Evolutionary conservation across 306 rosid species (phyloP), one percentile per base, ranked within the genome.

Genomic region (Nissolia schottii): DNA sequence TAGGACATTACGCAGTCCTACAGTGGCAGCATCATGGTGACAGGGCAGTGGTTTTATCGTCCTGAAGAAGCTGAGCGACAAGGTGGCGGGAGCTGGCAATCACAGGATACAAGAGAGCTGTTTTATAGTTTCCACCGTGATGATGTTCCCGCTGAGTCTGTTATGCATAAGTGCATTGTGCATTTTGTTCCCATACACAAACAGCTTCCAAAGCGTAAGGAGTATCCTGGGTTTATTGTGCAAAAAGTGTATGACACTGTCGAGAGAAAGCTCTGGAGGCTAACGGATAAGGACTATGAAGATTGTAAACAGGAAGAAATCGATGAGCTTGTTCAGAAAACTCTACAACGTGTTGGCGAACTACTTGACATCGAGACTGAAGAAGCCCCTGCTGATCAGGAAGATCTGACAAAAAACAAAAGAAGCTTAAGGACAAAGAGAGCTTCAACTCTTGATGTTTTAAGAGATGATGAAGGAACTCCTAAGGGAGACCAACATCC

Each of bases 121-220:
- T 95, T 95, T 86, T 95, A 95, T 55, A 95, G 99, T 78, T 95
- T 95, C 73, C 99, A 95, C 76, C 96, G 89, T 8, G 99, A 95
- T 38, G 92, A 95, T 50, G 89, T 90, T 74, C 99, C 99, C 32
- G 99, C 97, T 0, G 99, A 95, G 79, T 83, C 99, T 38, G 90
- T 95, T 22, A 91, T 95, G 99, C 99, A 95, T 55, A 95, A 83
- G 82, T 95, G 99, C 48, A 86, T 88, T 23, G 96, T 88, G 37
- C 97, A 95, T 78, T 95, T 95, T 83, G 85, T 95, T 84, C 99
- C 97, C 3, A 16, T 72, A 35, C 76, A 92, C 74, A 95, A 91
- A 85, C 96, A 92, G 85, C 88, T 92, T 66, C 99, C 96, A 6
- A 84, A 60, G 1, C 92, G 99, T 9, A 92, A 92, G 83, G 85